These are phyloP conservation scores for Magnaporthiopsis incrustans DNA, from an alignment of 2,329 filamentous ascomycete species.

Conservation along the genomic window DNA sequence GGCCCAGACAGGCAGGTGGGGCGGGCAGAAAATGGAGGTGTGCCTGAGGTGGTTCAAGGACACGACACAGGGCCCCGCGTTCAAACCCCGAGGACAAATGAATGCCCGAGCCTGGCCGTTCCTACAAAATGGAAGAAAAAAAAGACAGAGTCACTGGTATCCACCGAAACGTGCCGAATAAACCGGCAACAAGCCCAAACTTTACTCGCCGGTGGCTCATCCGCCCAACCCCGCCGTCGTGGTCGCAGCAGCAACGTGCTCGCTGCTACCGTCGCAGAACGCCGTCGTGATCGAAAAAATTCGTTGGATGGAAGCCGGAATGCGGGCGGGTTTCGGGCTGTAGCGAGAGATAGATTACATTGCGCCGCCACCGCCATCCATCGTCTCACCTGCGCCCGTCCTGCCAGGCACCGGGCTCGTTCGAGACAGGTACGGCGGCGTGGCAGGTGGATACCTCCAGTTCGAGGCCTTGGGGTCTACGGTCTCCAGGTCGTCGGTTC, in stretches of 20 bases:
- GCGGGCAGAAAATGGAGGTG: no score
- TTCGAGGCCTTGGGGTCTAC: background rate
- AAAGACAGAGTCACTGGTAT: background rate
- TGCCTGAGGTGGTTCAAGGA: no score
- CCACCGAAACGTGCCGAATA: background rate
- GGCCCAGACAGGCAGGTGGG: no score
- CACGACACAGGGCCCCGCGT: no score
- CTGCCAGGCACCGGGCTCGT: background rate
- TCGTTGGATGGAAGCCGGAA: no score
- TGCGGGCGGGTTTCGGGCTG: background rate
- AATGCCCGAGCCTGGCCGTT: no score
- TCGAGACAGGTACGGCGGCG: background rate
- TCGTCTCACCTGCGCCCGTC: background rate
- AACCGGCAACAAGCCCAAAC: background rate
- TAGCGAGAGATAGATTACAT: background rate
- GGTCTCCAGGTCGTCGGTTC: no score
- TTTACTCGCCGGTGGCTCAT: background rate
- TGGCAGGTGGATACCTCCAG: background rate
- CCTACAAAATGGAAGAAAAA: no score
- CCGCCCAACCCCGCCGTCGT: no score
- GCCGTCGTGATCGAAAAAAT: no score
- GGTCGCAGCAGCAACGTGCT: background rate
- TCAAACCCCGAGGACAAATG: no score
- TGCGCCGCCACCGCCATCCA: background rate
- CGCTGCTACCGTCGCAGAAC: background rate